Conservation (phyloP, 768 basidiomycete species). For the Chiua virens region DNA sequence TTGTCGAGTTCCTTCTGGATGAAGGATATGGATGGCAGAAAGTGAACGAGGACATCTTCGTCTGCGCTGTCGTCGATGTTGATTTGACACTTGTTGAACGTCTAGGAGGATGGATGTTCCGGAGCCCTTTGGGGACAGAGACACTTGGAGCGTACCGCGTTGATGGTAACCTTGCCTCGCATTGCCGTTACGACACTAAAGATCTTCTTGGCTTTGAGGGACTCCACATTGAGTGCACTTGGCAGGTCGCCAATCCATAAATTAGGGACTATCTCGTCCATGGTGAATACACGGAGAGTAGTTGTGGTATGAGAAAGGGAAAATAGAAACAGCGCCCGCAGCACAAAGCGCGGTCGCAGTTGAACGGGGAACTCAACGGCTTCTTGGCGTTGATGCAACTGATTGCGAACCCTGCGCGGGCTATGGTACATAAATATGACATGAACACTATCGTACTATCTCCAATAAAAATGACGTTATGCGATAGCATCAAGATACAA, state of each 20-base stretch:
- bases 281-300: slow-evolving; percentile 23
- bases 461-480: background rate
- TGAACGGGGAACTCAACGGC: background rate
- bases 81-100: slow-evolving; percentile 78
- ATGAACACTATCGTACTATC: background rate
- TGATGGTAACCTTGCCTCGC: slow-evolving; percentile 64
- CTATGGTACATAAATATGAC: background rate
- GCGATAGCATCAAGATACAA: background rate
- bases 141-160: slow-evolving; percentile 48
- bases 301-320: background rate
- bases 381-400: background rate
- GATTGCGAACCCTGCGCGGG: background rate
- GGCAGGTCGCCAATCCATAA: slow-evolving; percentile 85
- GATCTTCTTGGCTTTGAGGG: slow-evolving; percentile 70
- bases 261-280: slow-evolving; percentile 79
- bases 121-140: background rate
- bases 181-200: slow-evolving; percentile 72
- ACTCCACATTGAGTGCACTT: slow-evolving; percentile 62
- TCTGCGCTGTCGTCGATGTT: slow-evolving; percentile 74
- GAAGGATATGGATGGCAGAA: slow-evolving; percentile 79
- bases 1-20: slow-evolving; percentile 78
- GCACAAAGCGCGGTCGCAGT: background rate
- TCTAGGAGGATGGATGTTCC: slow-evolving; percentile 41
- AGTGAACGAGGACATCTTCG: slow-evolving; percentile 75
- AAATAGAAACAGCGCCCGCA: background rate